Evolutionary conservation across 768 basidiomycete species (phyloP).

Genomic region (Kwoniella europaea): DNA sequence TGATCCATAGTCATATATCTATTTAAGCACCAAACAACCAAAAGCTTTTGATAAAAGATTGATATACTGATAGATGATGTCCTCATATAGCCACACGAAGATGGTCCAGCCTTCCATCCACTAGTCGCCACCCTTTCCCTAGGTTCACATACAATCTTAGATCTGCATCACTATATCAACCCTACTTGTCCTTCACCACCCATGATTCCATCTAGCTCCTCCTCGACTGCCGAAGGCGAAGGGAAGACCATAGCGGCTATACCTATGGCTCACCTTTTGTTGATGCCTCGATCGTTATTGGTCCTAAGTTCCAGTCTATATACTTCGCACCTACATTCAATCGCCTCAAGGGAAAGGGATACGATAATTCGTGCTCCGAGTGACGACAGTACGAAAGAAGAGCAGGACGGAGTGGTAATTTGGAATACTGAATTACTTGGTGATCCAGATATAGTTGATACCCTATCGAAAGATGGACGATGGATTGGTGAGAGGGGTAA

Average conservation of each 20-base stretch:
- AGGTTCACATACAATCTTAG: slow-evolving; percentile 78
- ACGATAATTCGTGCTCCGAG: slow-evolving; percentile 13
- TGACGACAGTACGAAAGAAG: slow-evolving; percentile 38
- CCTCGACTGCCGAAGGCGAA: slow-evolving; percentile 17
- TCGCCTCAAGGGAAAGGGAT: slow-evolving; percentile 67
- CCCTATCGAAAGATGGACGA: slow-evolving; percentile 63
- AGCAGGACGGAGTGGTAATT: slow-evolving; percentile 57
- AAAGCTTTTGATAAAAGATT: not conserved
- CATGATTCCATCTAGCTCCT: slow-evolving; percentile 33
- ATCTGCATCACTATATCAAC: slow-evolving; percentile 74
- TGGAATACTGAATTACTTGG: slow-evolving; percentile 68
- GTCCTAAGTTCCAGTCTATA: slow-evolving; percentile 76
- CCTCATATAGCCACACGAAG: slow-evolving; percentile 78
- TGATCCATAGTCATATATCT: too few relatives aligned
- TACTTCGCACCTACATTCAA: slow-evolving; percentile 78
- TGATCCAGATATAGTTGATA: slow-evolving; percentile 59
- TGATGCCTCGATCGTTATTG: slow-evolving; percentile 84
- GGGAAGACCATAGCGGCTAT: slow-evolving; percentile 65
- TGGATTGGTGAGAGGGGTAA: slow-evolving; percentile 60
- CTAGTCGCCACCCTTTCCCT: slow-evolving; percentile 89
- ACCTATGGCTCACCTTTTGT: slow-evolving; percentile 73
- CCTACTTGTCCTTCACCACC: slow-evolving; percentile 45
- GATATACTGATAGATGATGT: not conserved
- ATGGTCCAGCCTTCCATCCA: slow-evolving; percentile 85
- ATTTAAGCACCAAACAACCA: not conserved